Conservation (phyloP, 768 basidiomycete genomes). For the Amanita inopinata region DNA sequence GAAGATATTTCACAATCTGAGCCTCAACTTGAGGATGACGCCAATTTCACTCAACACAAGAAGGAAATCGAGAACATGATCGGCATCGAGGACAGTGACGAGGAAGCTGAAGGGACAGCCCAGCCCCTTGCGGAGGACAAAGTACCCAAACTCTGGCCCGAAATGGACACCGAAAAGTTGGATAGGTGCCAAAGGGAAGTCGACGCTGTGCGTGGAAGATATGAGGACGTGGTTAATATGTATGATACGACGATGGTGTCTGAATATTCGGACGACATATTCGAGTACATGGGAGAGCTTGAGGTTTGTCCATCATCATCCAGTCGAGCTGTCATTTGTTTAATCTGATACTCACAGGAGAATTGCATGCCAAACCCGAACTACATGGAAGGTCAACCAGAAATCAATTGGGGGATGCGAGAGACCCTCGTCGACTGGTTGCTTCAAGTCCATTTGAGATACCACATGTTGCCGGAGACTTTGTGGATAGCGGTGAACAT, state of each 20-base stretch:
- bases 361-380: conserved; percentile 83
- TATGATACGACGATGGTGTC: conserved; percentile 94
- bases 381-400: conserved; percentile 90
- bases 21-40: conserved; percentile 24
- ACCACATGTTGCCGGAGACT: conserved; percentile 98
- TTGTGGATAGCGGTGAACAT: conserved; percentile 99
- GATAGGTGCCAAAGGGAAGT: conserved; percentile 53
- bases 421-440: conserved; percentile 98
- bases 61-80: conserved; percentile 60
- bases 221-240: conserved; percentile 59
- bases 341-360: conserved; percentile 37
- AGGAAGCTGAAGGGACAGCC: conserved; percentile 22
- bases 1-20: conserved; percentile 27
- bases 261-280: conserved; percentile 98
- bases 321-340: conserved; percentile 7
- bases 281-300: conserved; percentile 88
- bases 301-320: conserved; percentile 50
- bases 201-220: conserved; percentile 58
- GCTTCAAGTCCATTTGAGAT: conserved; percentile 92
- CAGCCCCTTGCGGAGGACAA: conserved; percentile 23
- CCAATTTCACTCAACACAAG: conserved; percentile 34
- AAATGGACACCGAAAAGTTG: conserved; percentile 52
- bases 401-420: conserved; percentile 92
- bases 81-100: conserved; percentile 40
- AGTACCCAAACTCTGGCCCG: conserved; percentile 60